Conservation (phyloP, 2,329 filamentous ascomycete species). For the Lecanosticta acicola region DNA sequence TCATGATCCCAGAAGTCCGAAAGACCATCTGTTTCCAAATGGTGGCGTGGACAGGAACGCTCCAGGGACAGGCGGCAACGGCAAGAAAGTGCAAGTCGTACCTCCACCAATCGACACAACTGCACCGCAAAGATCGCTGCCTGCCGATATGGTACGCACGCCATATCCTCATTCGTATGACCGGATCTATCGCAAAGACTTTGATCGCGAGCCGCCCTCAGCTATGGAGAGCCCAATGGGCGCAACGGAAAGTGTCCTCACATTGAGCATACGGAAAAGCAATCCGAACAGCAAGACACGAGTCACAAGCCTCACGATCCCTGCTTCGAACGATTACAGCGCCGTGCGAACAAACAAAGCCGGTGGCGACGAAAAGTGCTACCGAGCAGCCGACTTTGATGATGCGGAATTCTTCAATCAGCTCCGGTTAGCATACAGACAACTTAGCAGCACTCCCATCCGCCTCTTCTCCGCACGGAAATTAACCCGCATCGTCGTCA, state of each 20-base stretch:
- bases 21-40: conserved; percentile 10
- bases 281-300: conserved; percentile 21
- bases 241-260: conserved; percentile 28
- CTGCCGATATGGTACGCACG: conserved; percentile 29
- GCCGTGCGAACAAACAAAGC: conserved; percentile 13
- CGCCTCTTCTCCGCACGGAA: conserved; percentile 30
- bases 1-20: conserved; percentile 25
- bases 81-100: conserved; percentile 29
- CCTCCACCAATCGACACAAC: conserved; percentile 33
- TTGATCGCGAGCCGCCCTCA: conserved; percentile 15
- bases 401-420: conserved; percentile 31
- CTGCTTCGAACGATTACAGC: conserved; percentile 26
- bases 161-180: conserved; percentile 27
- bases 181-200: conserved; percentile 22
- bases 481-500: conserved; percentile 28
- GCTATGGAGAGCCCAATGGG: conserved; percentile 5
- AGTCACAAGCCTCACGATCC: conserved; percentile 28
- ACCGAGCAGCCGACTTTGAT: conserved; percentile 29
- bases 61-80: conserved; percentile 12
- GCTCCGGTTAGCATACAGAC: conserved; percentile 24
- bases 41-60: conserved; percentile 3
- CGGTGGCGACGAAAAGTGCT: conserved; percentile 19
- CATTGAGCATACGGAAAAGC: conserved; percentile 28
- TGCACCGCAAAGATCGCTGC: conserved; percentile 18
- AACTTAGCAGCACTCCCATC: conserved; percentile 22